phyloP scores from a whole-genome alignment of 768 basidiomycete genomes.

The Suillus spraguei region DNA sequence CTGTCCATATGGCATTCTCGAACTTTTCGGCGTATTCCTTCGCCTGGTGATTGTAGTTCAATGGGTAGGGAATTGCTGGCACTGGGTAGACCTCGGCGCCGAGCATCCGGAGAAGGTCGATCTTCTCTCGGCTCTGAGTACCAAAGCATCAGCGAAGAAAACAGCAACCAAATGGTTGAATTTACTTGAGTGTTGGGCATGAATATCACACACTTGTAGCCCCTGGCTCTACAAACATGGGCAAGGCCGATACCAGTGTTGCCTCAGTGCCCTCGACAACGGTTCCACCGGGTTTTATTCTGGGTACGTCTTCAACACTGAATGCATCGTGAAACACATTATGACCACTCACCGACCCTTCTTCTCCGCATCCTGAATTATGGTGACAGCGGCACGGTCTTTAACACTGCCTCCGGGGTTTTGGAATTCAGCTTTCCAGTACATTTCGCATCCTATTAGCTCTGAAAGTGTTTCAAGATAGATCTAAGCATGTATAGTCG shows the following conservation, averaged over 20 bases:
- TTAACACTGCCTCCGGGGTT: slow-evolving; percentile 98
- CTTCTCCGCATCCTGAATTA: slow-evolving; percentile 85
- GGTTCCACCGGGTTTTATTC: slow-evolving; percentile 88
- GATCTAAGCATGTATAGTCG: slow-evolving; percentile 53
- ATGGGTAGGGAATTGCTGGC: slow-evolving; percentile 91
- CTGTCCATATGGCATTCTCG: slow-evolving; percentile 90
- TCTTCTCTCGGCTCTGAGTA: slow-evolving; percentile 93
- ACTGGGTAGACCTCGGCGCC: slow-evolving; percentile 97
- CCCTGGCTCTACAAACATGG: slow-evolving; percentile 88
- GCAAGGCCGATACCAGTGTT: slow-evolving; percentile 98
- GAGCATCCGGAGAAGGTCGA: slow-evolving; percentile 94
- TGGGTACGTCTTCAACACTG: slow-evolving; percentile 26
- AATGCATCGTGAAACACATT: background rate
- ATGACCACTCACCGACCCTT: slow-evolving; percentile 63
- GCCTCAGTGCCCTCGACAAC: slow-evolving; percentile 97
- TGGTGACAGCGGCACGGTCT: slow-evolving; percentile 92
- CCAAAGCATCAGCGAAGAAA: background rate
- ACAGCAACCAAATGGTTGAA: background rate
- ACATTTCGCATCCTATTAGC: slow-evolving; percentile 79
- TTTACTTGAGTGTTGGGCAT: slow-evolving; percentile 93
- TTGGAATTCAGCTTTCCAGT: slow-evolving; percentile 98
- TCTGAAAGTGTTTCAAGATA: slow-evolving; percentile 80
- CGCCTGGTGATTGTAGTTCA: slow-evolving; percentile 98
- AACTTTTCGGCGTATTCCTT: slow-evolving; percentile 76
- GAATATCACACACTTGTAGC: slow-evolving; percentile 98